Conservation (phyloP, 306 rosid species). For the Fragaria iinumae region DNA sequence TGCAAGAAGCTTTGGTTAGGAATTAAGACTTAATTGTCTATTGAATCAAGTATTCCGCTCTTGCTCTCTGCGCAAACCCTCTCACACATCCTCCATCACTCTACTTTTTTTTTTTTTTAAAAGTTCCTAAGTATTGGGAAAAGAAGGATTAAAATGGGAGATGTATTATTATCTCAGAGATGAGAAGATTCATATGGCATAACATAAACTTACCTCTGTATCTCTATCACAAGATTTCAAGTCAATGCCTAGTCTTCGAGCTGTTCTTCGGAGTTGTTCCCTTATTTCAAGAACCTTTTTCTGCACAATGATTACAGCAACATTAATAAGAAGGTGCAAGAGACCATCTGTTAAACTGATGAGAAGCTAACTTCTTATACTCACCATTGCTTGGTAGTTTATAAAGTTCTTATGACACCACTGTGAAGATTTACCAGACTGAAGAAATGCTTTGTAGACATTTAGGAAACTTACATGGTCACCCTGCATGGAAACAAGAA, state of each 20-base stretch:
- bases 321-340: background rate
- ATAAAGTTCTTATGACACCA: slow-evolving; percentile 90
- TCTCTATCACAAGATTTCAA: slow-evolving; percentile 76
- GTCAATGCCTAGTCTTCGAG: slow-evolving; percentile 75
- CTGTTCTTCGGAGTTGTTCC: slow-evolving; percentile 82
- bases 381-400: slow-evolving; percentile 93
- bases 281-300: slow-evolving; percentile 85
- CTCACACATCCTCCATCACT: background rate
- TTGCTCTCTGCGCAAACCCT: background rate
- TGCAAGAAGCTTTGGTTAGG: background rate
- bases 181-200: background rate
- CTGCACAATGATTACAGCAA: slow-evolving; percentile 39
- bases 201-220: slow-evolving; percentile 47
- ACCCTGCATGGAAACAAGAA: slow-evolving; percentile 55
- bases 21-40: background rate
- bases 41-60: background rate
- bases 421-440: slow-evolving; percentile 88
- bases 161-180: slow-evolving; percentile 3
- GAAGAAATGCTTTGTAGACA: slow-evolving; percentile 86
- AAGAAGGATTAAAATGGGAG: background rate
- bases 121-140: background rate
- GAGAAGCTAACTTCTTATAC: slow-evolving; percentile 24
- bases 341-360: background rate
- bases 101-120: background rate
- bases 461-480: slow-evolving; percentile 90